A percentile compares a stretch with the other conserved stretches of the same genome.
Evolutionary conservation across 2,329 filamentous ascomycete species (phyloP).

Genomic region (Trichophyton verrucosum): DNA sequence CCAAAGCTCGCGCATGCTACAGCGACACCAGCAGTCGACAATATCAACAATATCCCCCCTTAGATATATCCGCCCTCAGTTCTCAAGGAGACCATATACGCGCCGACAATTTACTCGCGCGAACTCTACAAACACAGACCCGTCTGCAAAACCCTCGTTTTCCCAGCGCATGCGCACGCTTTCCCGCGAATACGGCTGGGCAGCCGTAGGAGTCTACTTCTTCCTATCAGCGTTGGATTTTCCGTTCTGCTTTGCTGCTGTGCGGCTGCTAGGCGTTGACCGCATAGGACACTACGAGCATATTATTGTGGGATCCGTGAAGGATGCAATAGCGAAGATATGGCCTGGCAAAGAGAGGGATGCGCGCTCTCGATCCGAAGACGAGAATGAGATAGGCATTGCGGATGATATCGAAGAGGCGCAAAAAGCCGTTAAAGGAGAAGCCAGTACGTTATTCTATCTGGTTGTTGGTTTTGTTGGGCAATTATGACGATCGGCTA

Average conservation of each 20-base stretch:
- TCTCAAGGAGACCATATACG: not conserved
- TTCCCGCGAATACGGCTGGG: conserved; percentile 87
- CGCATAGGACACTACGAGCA: conserved; percentile 54
- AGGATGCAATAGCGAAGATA: conserved; percentile 17
- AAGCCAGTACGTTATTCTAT: conserved; percentile 1
- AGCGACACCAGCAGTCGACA: not conserved
- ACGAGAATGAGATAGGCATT: not conserved
- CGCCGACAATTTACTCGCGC: conserved; percentile 15
- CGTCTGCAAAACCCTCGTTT: conserved; percentile 35
- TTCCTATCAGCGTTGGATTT: conserved; percentile 76
- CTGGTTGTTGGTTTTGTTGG: conserved; percentile 1
- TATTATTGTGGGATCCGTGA: conserved; percentile 29
- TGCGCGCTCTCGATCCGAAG: not conserved
- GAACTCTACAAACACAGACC: conserved; percentile 18
- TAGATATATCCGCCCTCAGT: conserved; percentile 5
- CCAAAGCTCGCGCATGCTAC: not conserved
- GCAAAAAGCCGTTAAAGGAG: not conserved
- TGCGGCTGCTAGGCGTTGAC: conserved; percentile 71
- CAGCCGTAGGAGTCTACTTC: conserved; percentile 83
- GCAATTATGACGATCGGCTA: not conserved
- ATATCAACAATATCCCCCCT: not conserved
- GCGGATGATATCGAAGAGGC: conserved; percentile 1
- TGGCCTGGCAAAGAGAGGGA: not conserved
- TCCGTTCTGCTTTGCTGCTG: conserved; percentile 85
- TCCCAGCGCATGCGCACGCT: conserved; percentile 68